Percentiles rank a stretch among this genome's conserved stretches.
phyloP scores from a whole-genome alignment of 768 basidiomycete genomes.

The Boletus reticulatus region DNA sequence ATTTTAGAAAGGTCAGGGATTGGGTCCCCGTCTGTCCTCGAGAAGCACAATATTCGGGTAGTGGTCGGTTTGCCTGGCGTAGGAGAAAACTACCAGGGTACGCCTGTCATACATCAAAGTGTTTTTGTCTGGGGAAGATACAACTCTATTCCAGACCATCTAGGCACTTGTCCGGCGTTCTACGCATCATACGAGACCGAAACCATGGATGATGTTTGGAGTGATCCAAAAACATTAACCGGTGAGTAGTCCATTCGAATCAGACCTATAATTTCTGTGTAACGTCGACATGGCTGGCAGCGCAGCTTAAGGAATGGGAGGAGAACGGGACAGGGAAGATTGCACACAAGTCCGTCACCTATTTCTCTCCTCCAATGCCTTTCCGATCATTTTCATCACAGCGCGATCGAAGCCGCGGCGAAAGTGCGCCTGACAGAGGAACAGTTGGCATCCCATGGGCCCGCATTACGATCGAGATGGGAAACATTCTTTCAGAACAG shows the following conservation, averaged over 20 bases:
- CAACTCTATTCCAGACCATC: conserved; percentile 27
- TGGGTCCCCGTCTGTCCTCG: not conserved
- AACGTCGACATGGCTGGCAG: conserved; percentile 12
- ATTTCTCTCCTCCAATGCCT: not conserved
- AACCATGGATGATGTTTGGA: conserved; percentile 48
- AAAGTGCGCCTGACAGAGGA: conserved; percentile 50
- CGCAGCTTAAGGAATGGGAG: conserved; percentile 30
- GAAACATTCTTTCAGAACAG: conserved; percentile 44
- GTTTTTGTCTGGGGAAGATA: not conserved
- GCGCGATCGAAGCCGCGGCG: conserved; percentile 51
- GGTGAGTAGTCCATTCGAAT: conserved; percentile 32
- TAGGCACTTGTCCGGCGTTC: conserved; percentile 28
- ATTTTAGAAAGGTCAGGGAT: conserved; percentile 11
- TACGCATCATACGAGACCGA: conserved; percentile 42
- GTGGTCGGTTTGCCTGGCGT: conserved; percentile 3
- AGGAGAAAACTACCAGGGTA: conserved; percentile 4
- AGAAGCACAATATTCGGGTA: not conserved
- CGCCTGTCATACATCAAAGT: not conserved
- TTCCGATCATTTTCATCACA: conserved; percentile 27
- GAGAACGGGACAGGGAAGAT: conserved; percentile 46
- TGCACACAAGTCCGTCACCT: conserved; percentile 47
- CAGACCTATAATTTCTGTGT: not conserved
- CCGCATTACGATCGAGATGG: conserved; percentile 51
- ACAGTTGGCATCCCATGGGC: conserved; percentile 44
- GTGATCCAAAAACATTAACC: conserved; percentile 35